Conservation (phyloP, 2,329 filamentous ascomycete genomes). For the Aspergillus fijiensis region DNA sequence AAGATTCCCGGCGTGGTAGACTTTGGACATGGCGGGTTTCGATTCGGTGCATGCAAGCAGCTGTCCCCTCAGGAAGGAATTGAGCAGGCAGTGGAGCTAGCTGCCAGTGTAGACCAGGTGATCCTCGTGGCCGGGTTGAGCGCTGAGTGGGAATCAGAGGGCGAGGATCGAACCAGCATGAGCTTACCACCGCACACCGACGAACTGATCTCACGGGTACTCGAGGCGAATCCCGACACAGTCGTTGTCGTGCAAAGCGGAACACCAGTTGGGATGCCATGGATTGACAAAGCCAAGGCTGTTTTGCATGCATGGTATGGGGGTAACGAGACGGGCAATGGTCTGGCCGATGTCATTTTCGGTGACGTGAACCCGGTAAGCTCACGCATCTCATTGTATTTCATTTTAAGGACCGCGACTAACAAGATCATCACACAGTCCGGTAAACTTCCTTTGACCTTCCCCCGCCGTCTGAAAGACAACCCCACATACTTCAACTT, state of each 20-base stretch:
- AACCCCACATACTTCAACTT: slow-evolving; percentile 70
- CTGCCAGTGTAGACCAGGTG: slow-evolving; percentile 69
- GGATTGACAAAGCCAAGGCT: slow-evolving; percentile 45
- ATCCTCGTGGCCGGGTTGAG: slow-evolving; percentile 65
- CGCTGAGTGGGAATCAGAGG: slow-evolving; percentile 68
- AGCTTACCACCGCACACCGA: slow-evolving; percentile 53
- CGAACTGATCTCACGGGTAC: slow-evolving; percentile 59
- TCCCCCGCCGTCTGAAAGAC: slow-evolving; percentile 5
- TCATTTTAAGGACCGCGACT: background rate
- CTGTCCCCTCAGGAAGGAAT: slow-evolving; percentile 13
- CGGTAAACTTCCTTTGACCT: slow-evolving; percentile 65
- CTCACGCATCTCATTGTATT: background rate
- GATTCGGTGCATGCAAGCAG: slow-evolving; percentile 56
- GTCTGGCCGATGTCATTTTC: slow-evolving; percentile 71
- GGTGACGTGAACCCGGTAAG: slow-evolving; percentile 63
- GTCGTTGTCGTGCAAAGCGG: slow-evolving; percentile 73
- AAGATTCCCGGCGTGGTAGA: slow-evolving; percentile 46
- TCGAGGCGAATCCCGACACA: slow-evolving; percentile 64
- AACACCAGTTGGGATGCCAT: slow-evolving; percentile 57
- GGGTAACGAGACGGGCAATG: slow-evolving; percentile 76
- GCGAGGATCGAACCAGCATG: slow-evolving; percentile 49
- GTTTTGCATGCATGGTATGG: slow-evolving; percentile 77
- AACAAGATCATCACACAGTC: slow-evolving; percentile 34
- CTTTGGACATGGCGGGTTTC: slow-evolving; percentile 58
- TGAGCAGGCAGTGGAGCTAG: slow-evolving; percentile 58